Conservation (phyloP, 164 flowering plant genomes). For the Liquidambar formosana region DNA sequence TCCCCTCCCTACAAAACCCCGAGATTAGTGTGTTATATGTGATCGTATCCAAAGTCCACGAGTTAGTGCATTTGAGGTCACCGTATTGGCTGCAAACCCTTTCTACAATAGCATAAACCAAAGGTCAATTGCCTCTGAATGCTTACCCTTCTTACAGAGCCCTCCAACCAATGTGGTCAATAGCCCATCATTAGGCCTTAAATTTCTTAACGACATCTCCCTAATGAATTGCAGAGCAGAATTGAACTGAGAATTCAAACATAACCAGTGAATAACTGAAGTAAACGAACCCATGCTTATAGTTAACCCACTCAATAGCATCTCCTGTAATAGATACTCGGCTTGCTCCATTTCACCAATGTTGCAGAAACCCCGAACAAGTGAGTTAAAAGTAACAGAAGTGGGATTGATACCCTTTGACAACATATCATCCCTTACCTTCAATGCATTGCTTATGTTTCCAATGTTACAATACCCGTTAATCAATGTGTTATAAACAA, state of each 20-base stretch:
- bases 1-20: slow-evolving; percentile 54
- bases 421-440: slow-evolving; percentile 58
- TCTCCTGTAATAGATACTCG: slow-evolving; percentile 44
- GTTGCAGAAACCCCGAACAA: slow-evolving; percentile 55
- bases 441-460: slow-evolving; percentile 47
- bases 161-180: slow-evolving; percentile 48
- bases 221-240: slow-evolving; percentile 44
- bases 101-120: slow-evolving; percentile 55
- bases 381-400: slow-evolving; percentile 54
- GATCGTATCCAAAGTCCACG: slow-evolving; percentile 61
- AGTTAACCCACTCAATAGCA: slow-evolving; percentile 40
- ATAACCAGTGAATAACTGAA: slow-evolving; percentile 46
- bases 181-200: slow-evolving; percentile 56
- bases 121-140: slow-evolving; percentile 49
- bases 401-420: slow-evolving; percentile 51
- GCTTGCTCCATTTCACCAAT: slow-evolving; percentile 50
- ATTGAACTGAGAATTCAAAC: slow-evolving; percentile 42
- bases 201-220: slow-evolving; percentile 58
- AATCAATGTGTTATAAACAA: slow-evolving; percentile 62
- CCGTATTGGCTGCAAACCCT: slow-evolving; percentile 50
- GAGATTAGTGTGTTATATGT: slow-evolving; percentile 62
- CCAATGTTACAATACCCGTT: no score
- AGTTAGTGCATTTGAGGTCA: slow-evolving; percentile 72
- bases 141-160: slow-evolving; percentile 53
- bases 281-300: slow-evolving; percentile 40